Evolutionary conservation across 139 green algal species (phyloP).

Genomic region (Chlorella sp.): DNA sequence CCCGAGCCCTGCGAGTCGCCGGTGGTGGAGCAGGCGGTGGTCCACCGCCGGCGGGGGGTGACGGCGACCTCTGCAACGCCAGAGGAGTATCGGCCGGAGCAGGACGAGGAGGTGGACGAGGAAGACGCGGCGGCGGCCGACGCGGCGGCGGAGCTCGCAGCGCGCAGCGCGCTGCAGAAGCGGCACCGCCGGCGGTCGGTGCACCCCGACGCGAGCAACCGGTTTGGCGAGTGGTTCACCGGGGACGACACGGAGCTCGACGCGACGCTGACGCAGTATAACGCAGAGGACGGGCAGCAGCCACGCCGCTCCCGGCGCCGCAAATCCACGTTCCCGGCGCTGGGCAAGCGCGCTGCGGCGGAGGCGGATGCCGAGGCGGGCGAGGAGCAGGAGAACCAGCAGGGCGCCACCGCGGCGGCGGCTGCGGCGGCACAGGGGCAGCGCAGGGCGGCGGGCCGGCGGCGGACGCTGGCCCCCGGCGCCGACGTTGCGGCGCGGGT

Average conservation of each 20-base stretch:
- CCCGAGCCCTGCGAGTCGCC: slow-evolving; percentile 14
- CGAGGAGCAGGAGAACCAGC: too few relatives aligned
- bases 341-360: too few relatives aligned
- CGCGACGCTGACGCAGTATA: slow-evolving; percentile 23
- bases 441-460: too few relatives aligned
- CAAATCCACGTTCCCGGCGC: too few relatives aligned
- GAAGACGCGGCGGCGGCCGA: background rate
- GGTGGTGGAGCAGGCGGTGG: background rate
- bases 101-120: background rate
- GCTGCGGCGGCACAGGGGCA: too few relatives aligned
- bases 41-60: background rate
- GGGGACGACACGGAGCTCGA: slow-evolving; percentile 38
- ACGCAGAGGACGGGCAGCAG: too few relatives aligned
- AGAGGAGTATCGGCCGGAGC: background rate
- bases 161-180: slow-evolving; percentile 6
- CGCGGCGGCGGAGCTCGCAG: slow-evolving; percentile 15
- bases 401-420: too few relatives aligned
- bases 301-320: too few relatives aligned
- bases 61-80: background rate
- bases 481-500: slow-evolving; percentile 1
- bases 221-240: slow-evolving; percentile 38
- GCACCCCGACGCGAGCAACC: slow-evolving; percentile 10
- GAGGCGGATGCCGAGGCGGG: too few relatives aligned
- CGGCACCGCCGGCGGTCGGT: slow-evolving; percentile 14
- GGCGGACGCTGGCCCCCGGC: background rate